Evolutionary conservation across 257 asterid genomes (phyloP), one percentile per base, ranked within the genome.

Genomic region (Solanum chmielewskii): DNA sequence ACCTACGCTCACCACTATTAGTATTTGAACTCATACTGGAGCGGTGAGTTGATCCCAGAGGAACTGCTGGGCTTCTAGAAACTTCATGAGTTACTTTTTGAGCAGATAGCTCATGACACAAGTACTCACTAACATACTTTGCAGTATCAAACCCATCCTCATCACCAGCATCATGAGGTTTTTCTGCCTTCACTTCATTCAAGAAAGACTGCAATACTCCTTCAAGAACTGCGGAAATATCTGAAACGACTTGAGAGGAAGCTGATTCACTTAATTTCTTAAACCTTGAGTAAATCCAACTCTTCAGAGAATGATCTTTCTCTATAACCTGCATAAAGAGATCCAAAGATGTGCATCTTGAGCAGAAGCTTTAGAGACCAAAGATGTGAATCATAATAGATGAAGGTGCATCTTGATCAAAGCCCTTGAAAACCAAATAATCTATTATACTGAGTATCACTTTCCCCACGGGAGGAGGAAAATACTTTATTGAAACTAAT

Each of bases 211-310:
- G 93, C 86, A 94, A 90, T 68, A 93, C 91, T 77, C 92, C 94
- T 89, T 94, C 98, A 87, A 95, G 89, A 83, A 89, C 84, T 85
- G 94, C 83, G 60, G 98, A 90, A 88, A 95, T 56, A 78, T 90
- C 91, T 87, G 98, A 92, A 88, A 95, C 91, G 86, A 92, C 89
- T 90, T 92, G 94, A 83, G 96, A 88, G 87, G 95, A 88, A 87
- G 94, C 98, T 73, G 95, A 93, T 88, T 91, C 91, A 85, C 93
- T 88, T 83, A 96, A 91, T 90, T 86, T 91, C 89, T 90, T 93
- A 89, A 93, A 95, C 89, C 92, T 95, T 81, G 97, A 92, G 89
- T 93, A 93, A 81, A 96, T 89, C 93, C 91, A 93, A 76, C 91
- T 89, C 91, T 88, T 92, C 86, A 94, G 83, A 27, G 94, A 90